phyloP scores from a whole-genome alignment of 2,329 filamentous ascomycete genomes.

The Exophiala mesophila region DNA sequence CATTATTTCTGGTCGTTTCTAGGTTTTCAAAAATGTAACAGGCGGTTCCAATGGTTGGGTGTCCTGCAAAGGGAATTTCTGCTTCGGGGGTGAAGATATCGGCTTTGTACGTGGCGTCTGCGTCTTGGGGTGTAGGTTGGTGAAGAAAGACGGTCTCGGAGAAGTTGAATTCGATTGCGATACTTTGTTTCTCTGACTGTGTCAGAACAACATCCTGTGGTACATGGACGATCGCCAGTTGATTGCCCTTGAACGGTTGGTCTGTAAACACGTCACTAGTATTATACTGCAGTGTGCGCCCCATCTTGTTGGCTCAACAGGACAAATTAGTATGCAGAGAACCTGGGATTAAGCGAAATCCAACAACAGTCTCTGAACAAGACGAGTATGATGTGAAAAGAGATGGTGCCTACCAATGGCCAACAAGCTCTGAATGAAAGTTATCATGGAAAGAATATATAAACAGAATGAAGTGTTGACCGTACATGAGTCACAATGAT shows the following conservation, averaged over 20 bases:
- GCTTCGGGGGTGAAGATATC: constrained; percentile 50
- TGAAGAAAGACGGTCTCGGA: constrained; percentile 61
- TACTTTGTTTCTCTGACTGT: constrained; percentile 51
- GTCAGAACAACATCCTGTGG: constrained; percentile 13
- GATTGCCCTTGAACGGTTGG: constrained; percentile 1
- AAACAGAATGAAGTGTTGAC: too few relatives aligned
- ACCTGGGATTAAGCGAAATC: too few relatives aligned
- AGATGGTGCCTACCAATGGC: too few relatives aligned
- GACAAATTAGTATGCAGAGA: too few relatives aligned
- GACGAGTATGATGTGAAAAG: too few relatives aligned
- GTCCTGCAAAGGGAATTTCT: constrained; percentile 55
- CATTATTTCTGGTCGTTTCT: background rate
- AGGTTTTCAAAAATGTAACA: constrained; percentile 38
- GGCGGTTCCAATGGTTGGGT: constrained; percentile 54
- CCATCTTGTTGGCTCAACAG: too few relatives aligned
- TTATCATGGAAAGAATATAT: too few relatives aligned
- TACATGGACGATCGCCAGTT: constrained; percentile 1
- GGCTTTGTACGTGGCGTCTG: constrained; percentile 26
- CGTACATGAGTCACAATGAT: too few relatives aligned
- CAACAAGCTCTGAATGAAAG: too few relatives aligned
- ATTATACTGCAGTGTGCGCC: background rate
- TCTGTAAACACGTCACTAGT: constrained; percentile 3
- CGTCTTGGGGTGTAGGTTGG: constrained; percentile 26
- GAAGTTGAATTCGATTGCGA: constrained; percentile 60
- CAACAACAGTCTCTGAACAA: too few relatives aligned